Conservation (phyloP, 2,329 filamentous ascomycete genomes). For the Fusarium camptoceras region DNA sequence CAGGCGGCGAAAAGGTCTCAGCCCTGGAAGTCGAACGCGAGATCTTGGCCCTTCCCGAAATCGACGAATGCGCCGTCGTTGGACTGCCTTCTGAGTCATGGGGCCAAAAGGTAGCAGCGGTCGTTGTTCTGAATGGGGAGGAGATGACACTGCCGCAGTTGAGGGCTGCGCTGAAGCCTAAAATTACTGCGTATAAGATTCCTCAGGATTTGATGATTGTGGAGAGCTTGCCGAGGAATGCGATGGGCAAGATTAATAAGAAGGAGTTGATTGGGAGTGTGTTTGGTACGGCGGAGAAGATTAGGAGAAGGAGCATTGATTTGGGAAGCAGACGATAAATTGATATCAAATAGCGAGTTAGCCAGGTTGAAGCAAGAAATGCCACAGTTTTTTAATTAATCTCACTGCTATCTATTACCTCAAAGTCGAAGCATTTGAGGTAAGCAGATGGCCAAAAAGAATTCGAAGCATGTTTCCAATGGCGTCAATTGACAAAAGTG, state of each 20-base stretch:
- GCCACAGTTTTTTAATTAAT: no score
- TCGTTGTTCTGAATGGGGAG: constrained; percentile 75
- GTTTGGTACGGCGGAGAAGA: constrained; percentile 53
- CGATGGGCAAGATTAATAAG: constrained; percentile 95
- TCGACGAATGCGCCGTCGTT: constrained; percentile 88
- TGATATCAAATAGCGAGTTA: neutral
- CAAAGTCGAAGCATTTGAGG: no score
- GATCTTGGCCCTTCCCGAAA: constrained; percentile 81
- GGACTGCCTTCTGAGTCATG: constrained; percentile 87
- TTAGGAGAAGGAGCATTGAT: constrained; percentile 13
- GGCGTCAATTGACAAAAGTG: no score
- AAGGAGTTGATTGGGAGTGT: constrained; percentile 71
- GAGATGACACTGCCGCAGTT: constrained; percentile 73
- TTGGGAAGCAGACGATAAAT: neutral
- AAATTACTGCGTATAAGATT: constrained; percentile 89
- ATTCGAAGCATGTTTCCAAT: no score
- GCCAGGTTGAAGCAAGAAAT: no score
- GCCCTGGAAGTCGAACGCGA: constrained; percentile 96
- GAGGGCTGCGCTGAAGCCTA: constrained; percentile 83
- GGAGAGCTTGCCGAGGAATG: constrained; percentile 85
- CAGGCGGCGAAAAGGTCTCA: constrained; percentile 89
- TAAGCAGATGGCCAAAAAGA: no score
- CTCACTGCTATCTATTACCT: no score
- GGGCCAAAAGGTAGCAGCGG: constrained; percentile 94
- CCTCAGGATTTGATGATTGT: constrained; percentile 88